These are phyloP conservation scores for Ophiosphaerella narmari DNA, from an alignment of 2,329 filamentous ascomycete genomes.

Conservation along the genomic window DNA sequence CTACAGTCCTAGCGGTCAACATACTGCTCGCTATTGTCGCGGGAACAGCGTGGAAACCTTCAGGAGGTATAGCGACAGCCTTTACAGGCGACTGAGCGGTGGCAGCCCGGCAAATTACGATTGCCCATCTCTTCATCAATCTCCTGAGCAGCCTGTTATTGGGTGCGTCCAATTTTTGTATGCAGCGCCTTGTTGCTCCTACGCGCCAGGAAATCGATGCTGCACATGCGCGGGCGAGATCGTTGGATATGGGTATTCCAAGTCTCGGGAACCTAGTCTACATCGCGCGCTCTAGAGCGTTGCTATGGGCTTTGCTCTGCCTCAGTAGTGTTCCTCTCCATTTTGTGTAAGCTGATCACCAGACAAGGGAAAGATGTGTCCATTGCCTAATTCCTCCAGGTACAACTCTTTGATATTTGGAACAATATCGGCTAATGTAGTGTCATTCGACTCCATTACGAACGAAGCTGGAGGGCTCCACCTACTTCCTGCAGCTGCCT, in stretches of 20 bases:
- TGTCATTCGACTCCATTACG: neutral
- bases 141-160: conserved; percentile 52
- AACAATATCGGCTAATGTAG: conserved; percentile 15
- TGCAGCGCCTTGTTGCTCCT: conserved; percentile 47
- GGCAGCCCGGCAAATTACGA: neutral
- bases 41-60: conserved; percentile 3
- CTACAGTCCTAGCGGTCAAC: conserved; percentile 3
- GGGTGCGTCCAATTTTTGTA: conserved; percentile 56
- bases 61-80: conserved; percentile 8
- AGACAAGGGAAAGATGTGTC: too few species aligned
- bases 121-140: conserved; percentile 55
- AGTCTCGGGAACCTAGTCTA: neutral
- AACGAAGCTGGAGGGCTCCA: conserved; percentile 31
- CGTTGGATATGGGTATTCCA: neutral
- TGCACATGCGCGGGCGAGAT: too few species aligned
- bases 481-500: conserved; percentile 47
- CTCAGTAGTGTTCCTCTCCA: neutral
- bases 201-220: too few species aligned
- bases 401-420: conserved; percentile 29
- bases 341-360: neutral
- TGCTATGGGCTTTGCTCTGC: neutral
- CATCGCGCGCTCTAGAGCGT: neutral
- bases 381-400: conserved; percentile 2
- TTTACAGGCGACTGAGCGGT: conserved; percentile 25
- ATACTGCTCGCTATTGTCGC: conserved; percentile 10